phyloP scores from a whole-genome alignment of 2,329 filamentous ascomycete genomes.

The Microcyclosporella mali region DNA sequence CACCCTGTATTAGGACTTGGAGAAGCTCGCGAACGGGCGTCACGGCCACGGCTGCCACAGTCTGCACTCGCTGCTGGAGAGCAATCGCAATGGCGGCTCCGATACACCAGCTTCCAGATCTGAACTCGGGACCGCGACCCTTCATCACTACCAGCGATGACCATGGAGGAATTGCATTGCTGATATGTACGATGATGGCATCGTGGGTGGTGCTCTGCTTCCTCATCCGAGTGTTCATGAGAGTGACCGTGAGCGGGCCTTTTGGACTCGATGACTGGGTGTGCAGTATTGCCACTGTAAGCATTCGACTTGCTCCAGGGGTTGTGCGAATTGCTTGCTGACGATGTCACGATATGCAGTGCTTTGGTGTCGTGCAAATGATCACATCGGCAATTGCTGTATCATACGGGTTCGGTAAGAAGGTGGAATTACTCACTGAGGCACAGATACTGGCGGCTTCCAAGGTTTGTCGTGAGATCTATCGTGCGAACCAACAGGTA shows the following conservation, averaged over 20 bases:
- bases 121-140: constrained; percentile 17
- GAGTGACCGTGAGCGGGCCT: constrained; percentile 19
- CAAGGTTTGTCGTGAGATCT: constrained; percentile 11
- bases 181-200: constrained; percentile 21
- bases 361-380: constrained; percentile 20
- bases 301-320: neutral
- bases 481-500: neutral
- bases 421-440: constrained; percentile 12
- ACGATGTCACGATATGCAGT: constrained; percentile 4
- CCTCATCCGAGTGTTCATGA: constrained; percentile 20
- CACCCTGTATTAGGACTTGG: too few species aligned
- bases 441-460: constrained; percentile 11
- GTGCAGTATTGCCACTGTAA: constrained; percentile 20
- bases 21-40: too few species aligned
- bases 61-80: neutral
- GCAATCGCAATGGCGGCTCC: constrained; percentile 12
- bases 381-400: constrained; percentile 17
- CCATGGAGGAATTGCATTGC: constrained; percentile 22
- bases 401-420: constrained; percentile 21
- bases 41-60: too few species aligned
- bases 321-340: neutral
- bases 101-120: constrained; percentile 13
- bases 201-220: constrained; percentile 23
- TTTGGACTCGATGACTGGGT: constrained; percentile 21
- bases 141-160: constrained; percentile 21